Evolutionary conservation across 371 early-diverging fungal species (phyloP).

Genomic region (Actinomortierella wolfii): DNA sequence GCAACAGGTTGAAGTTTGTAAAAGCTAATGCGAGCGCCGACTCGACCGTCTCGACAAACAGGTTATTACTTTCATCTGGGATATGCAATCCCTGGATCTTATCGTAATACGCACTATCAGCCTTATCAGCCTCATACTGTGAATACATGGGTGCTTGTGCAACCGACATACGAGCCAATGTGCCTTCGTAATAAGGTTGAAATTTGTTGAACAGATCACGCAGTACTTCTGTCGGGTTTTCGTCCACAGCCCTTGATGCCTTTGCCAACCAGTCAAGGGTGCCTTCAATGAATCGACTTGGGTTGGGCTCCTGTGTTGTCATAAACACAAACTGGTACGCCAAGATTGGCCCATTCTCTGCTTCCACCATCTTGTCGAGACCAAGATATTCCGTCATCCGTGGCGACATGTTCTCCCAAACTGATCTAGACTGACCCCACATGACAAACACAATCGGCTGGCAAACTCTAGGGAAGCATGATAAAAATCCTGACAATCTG

Average conservation of each 20-base stretch:
- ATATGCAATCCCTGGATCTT: too few species aligned
- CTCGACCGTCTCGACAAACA: conserved; percentile 24
- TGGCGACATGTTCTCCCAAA: conserved; percentile 42
- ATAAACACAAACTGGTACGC: conserved; percentile 28
- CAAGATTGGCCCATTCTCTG: conserved; percentile 13
- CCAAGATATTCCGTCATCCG: conserved; percentile 21
- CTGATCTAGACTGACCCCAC: conserved; percentile 15
- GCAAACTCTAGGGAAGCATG: conserved; percentile 37
- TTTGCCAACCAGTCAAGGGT: conserved; percentile 38
- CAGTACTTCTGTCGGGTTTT: conserved; percentile 9
- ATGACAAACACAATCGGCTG: conserved; percentile 44
- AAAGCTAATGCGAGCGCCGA: conserved; percentile 26
- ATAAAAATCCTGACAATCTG: conserved; percentile 25
- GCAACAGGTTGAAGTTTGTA: conserved; percentile 17
- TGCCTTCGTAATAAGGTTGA: conserved; percentile 17
- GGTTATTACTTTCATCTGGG: not conserved
- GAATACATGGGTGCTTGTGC: conserved; percentile 21
- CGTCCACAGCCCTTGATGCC: conserved; percentile 14
- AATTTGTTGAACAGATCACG: conserved; percentile 14
- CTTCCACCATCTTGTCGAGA: conserved; percentile 25
- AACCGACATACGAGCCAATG: conserved; percentile 13
- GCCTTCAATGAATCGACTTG: conserved; percentile 28
- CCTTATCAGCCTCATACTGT: conserved; percentile 24
- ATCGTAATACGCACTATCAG: not conserved
- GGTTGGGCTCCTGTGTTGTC: conserved; percentile 21